These are phyloP conservation scores for Mrakia blollopis DNA, from an alignment of 768 basidiomycete species.

Conservation along the genomic window DNA sequence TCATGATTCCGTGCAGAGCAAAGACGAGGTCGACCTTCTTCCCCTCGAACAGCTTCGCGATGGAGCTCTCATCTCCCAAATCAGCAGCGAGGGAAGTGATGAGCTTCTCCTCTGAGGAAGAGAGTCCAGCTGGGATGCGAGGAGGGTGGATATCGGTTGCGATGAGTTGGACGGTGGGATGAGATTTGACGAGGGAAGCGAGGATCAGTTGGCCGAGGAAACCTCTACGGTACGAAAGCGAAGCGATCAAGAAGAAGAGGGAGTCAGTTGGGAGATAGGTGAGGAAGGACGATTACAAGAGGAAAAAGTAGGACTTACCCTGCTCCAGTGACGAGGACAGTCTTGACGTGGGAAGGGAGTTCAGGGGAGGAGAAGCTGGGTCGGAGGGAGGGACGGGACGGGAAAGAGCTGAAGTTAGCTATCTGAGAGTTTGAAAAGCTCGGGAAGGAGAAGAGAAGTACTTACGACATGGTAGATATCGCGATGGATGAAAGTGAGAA, in stretches of 20 bases:
- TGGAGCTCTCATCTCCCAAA: slow-evolving; percentile 32
- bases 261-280: background rate
- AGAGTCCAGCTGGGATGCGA: slow-evolving; percentile 38
- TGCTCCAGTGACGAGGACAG: slow-evolving; percentile 27
- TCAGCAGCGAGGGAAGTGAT: slow-evolving; percentile 34
- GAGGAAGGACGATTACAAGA: background rate
- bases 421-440: background rate
- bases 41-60: slow-evolving; percentile 33
- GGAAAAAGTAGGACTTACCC: background rate
- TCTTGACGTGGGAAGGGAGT: slow-evolving; percentile 17
- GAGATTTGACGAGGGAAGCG: slow-evolving; percentile 38
- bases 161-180: slow-evolving; percentile 40
- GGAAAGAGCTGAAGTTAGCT: background rate
- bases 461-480: slow-evolving; percentile 10
- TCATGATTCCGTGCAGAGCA: slow-evolving; percentile 54
- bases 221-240: slow-evolving; percentile 30
- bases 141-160: slow-evolving; percentile 43
- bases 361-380: slow-evolving; percentile 7
- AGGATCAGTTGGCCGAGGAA: slow-evolving; percentile 44
- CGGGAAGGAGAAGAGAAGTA: background rate
- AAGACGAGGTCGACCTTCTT: slow-evolving; percentile 32
- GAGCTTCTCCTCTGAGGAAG: slow-evolving; percentile 17
- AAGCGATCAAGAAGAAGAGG: background rate
- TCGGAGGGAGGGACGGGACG: background rate
- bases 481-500: background rate